Conservation (phyloP, 495 filamentous ascomycete species). For the Trichoderma gamsii region DNA sequence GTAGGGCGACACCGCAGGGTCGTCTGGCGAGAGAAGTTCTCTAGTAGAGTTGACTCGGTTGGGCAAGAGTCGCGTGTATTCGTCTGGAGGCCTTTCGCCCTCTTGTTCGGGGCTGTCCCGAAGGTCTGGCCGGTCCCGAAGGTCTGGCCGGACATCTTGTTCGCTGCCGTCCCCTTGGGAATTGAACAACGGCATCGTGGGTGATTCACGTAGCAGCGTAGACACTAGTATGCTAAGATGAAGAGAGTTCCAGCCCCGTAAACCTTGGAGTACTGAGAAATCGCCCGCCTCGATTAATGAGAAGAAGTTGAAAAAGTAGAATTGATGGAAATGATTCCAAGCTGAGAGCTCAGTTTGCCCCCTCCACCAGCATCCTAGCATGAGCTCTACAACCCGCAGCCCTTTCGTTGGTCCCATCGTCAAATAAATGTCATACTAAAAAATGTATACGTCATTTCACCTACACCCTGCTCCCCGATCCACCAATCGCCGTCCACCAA, state of each 20-base stretch:
- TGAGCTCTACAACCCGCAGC: background rate
- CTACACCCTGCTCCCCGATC: background rate
- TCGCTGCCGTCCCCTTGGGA: conserved; percentile 42
- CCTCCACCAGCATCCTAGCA: background rate
- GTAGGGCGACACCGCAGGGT: conserved; percentile 93
- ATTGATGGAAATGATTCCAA: background rate
- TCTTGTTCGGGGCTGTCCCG: conserved; percentile 20
- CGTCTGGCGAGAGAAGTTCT: conserved; percentile 80
- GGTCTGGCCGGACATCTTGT: conserved; percentile 22
- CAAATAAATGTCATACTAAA: conserved; percentile 3
- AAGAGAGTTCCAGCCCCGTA: background rate
- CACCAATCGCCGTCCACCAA: conserved; percentile 1
- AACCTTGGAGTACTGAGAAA: background rate
- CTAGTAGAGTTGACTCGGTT: conserved; percentile 46
- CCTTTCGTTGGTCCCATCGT: background rate
- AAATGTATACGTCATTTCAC: conserved; percentile 6
- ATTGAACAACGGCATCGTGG: conserved; percentile 29
- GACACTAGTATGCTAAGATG: too few relatives aligned
- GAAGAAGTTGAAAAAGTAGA: background rate
- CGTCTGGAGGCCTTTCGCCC: conserved; percentile 46
- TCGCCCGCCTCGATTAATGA: background rate
- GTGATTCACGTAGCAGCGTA: background rate
- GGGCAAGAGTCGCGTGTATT: conserved; percentile 69
- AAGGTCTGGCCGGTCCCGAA: conserved; percentile 16
- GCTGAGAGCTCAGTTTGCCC: background rate